Percentiles rank a stretch among this genome's conserved stretches.
Conservation (phyloP, 148 eudicot species). For the Chenopodium quinoa region DNA sequence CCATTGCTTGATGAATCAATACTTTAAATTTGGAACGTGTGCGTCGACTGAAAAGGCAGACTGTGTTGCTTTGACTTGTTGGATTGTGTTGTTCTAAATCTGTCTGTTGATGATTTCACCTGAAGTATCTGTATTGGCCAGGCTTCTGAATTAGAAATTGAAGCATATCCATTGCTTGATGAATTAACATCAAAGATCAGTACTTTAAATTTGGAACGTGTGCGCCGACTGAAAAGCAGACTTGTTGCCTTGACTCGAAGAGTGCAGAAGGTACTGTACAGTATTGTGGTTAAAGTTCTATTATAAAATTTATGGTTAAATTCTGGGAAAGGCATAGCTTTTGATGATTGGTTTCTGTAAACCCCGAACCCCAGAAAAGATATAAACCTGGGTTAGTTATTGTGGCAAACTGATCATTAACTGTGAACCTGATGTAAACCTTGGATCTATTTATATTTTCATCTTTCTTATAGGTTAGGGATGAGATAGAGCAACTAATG, state of each 20-base stretch:
- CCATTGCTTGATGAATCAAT: slow-evolving; percentile 97
- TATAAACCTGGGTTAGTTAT: not conserved
- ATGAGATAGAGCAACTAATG: slow-evolving; percentile 99
- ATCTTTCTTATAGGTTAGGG: slow-evolving; percentile 61
- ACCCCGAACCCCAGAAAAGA: not conserved
- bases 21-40: slow-evolving; percentile 85
- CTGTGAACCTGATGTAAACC: not conserved
- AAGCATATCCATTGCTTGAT: slow-evolving; percentile 96
- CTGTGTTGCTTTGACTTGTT: no score
- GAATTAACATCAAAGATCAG: slow-evolving; percentile 95
- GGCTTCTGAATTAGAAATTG: slow-evolving; percentile 94
- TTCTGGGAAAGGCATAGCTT: not conserved
- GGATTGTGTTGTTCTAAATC: no score
- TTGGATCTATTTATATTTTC: not conserved
- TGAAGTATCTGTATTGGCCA: slow-evolving; percentile 29
- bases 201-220: slow-evolving; percentile 85
- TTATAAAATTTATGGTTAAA: not conserved
- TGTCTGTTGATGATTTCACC: not conserved
- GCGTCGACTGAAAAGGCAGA: slow-evolving; percentile 86
- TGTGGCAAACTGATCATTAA: not conserved
- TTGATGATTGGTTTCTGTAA: not conserved
- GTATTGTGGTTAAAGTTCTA: not conserved
- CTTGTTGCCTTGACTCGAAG: slow-evolving; percentile 88
- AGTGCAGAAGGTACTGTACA: slow-evolving; percentile 79
- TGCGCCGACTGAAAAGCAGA: slow-evolving; percentile 89